Evolutionary conservation across 108 stramenopile species (phyloP).

Genomic region (Cylindrotheca closterium): DNA sequence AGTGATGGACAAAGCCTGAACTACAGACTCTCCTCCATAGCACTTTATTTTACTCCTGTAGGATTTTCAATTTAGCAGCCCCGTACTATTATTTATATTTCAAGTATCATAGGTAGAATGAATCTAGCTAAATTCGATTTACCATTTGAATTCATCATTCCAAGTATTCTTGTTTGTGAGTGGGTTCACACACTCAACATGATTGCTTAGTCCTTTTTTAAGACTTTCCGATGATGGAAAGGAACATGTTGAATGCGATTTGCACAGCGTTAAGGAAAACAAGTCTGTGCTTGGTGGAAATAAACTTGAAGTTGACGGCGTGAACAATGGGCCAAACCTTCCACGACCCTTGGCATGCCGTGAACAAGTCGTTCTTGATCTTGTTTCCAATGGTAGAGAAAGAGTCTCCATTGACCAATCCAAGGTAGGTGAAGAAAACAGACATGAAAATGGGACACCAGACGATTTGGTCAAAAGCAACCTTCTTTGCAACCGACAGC

Average conservation of each 20-base stretch:
- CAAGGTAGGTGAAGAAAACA: conserved; percentile 98
- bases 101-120: too few relatives aligned
- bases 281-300: conserved; percentile 93
- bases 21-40: too few relatives aligned
- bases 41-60: too few relatives aligned
- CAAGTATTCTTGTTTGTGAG: too few relatives aligned
- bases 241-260: conserved; percentile 98
- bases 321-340: conserved; percentile 98
- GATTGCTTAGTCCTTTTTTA: too few relatives aligned
- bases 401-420: conserved; percentile 90
- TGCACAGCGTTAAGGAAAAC: conserved; percentile 98
- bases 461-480: conserved; percentile 92
- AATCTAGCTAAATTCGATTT: too few relatives aligned
- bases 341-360: conserved; percentile 96
- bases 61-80: too few relatives aligned
- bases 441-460: conserved; percentile 98
- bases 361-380: conserved; percentile 90
- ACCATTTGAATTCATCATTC: too few relatives aligned
- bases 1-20: too few relatives aligned
- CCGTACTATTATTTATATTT: too few relatives aligned
- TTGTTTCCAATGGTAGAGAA: conserved; percentile 81
- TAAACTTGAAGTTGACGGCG: conserved; percentile 96
- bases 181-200: too few relatives aligned
- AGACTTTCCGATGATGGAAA: conserved; percentile 95
- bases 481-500: conserved; percentile 83